Percentiles rank a stretch among this genome's conserved stretches.
Evolutionary conservation across 139 green algal genomes (phyloP).

Genomic region (Chlamydomonas incerta): DNA sequence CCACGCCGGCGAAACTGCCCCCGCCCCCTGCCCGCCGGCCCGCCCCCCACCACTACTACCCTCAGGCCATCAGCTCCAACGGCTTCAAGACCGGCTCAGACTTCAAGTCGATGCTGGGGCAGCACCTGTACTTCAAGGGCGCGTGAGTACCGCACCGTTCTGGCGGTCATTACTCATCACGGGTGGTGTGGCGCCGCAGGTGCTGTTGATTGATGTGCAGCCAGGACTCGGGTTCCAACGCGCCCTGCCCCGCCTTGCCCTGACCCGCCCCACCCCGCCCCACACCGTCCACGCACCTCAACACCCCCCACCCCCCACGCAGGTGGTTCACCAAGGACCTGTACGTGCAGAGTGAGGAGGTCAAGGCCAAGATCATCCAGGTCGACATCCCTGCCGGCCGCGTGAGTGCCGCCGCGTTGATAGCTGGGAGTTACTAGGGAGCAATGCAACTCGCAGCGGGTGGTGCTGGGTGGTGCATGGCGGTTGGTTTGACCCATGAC

Average conservation of each 20-base stretch:
- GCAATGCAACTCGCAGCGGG: no score
- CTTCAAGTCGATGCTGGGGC: not conserved
- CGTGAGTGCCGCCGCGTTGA: no score
- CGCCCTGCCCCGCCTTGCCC: no score
- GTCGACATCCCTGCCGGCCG: not conserved
- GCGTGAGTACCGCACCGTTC: not conserved
- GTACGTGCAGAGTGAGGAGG: slow-evolving; percentile 13
- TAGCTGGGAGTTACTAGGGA: no score
- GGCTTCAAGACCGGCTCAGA: not conserved
- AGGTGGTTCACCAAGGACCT: slow-evolving; percentile 1
- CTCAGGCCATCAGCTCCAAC: not conserved
- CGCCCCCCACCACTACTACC: no score
- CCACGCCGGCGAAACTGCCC: no score
- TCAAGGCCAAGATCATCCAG: not conserved
- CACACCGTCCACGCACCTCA: no score
- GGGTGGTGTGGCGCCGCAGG: no score
- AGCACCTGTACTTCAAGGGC: not conserved
- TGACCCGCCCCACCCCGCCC: no score
- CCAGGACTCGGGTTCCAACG: not conserved
- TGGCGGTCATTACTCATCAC: not conserved
- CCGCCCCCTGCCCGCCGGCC: no score
- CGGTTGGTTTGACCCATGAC: not conserved
- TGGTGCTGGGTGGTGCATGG: no score
- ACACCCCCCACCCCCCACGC: not conserved
- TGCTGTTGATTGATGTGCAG: no score